Conservation (phyloP, 305 asterid species). For the Solanum hybrid region DNA sequence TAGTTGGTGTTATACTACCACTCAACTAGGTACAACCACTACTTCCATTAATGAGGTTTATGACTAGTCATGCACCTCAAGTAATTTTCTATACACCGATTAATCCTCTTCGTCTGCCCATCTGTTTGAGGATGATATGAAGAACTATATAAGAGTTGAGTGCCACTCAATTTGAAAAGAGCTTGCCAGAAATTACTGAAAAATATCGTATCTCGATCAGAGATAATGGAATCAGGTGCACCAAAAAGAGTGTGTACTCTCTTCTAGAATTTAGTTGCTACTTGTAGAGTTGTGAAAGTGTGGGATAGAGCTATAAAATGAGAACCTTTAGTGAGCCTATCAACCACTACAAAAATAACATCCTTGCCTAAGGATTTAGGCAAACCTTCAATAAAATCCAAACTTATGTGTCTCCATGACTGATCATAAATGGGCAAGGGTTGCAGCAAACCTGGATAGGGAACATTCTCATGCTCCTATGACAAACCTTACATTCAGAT, state of each 20-base stretch:
- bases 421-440: background rate
- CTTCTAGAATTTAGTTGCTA: background rate
- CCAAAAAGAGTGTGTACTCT: background rate
- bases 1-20: background rate
- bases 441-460: background rate
- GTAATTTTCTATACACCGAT: background rate
- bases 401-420: background rate
- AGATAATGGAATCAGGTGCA: background rate
- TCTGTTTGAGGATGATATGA: background rate
- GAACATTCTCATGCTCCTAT: background rate
- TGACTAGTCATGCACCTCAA: background rate
- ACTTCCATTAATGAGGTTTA: background rate
- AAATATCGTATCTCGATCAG: background rate
- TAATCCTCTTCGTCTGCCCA: accelerated
- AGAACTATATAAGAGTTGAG: background rate
- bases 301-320: background rate
- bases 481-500: background rate
- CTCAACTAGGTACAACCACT: background rate
- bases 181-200: background rate
- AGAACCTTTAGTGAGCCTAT: background rate
- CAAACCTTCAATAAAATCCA: background rate
- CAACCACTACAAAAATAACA: background rate
- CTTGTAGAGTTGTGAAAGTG: background rate
- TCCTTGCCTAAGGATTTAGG: background rate
- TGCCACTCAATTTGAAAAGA: background rate